Evolutionary conservation across 2,329 filamentous ascomycete species (phyloP).

Genomic region (Penicillium sclerotiorum): DNA sequence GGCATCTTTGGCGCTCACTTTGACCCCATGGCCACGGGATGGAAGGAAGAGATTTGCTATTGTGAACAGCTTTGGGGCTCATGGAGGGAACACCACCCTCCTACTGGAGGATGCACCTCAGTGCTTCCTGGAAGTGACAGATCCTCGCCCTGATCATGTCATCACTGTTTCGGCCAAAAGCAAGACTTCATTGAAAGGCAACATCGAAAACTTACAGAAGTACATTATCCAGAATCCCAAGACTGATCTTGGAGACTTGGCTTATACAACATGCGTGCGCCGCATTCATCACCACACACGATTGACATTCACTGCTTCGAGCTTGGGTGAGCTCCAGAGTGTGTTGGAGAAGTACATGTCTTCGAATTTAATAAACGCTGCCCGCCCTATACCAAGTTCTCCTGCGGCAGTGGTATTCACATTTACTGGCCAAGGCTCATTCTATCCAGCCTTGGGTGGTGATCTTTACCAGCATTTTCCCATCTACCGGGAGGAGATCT

Average conservation of each 20-base stretch:
- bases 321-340: neutral
- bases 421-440: conserved; percentile 45
- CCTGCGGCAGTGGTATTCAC: conserved; percentile 24
- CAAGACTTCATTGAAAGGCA: conserved; percentile 48
- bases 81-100: conserved; percentile 69
- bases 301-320: conserved; percentile 29
- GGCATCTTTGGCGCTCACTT: conserved; percentile 49
- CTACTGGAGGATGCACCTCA: conserved; percentile 63
- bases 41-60: conserved; percentile 35
- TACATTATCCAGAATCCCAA: conserved; percentile 54
- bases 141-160: conserved; percentile 59
- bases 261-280: conserved; percentile 68
- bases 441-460: conserved; percentile 41
- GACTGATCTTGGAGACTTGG: conserved; percentile 55
- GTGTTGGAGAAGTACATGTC: neutral
- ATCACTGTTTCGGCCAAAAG: conserved; percentile 61
- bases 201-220: conserved; percentile 56
- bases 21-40: conserved; percentile 26
- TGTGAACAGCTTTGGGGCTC: conserved; percentile 70
- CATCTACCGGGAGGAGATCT: conserved; percentile 35
- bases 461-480: conserved; percentile 36
- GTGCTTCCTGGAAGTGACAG: conserved; percentile 32
- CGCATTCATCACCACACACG: conserved; percentile 45
- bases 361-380: neutral
- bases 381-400: neutral